Percentiles rank a stretch among this genome's conserved stretches.
Evolutionary conservation across 164 flowering plant genomes (phyloP).

Genomic region (Paratinospora sagittata): DNA sequence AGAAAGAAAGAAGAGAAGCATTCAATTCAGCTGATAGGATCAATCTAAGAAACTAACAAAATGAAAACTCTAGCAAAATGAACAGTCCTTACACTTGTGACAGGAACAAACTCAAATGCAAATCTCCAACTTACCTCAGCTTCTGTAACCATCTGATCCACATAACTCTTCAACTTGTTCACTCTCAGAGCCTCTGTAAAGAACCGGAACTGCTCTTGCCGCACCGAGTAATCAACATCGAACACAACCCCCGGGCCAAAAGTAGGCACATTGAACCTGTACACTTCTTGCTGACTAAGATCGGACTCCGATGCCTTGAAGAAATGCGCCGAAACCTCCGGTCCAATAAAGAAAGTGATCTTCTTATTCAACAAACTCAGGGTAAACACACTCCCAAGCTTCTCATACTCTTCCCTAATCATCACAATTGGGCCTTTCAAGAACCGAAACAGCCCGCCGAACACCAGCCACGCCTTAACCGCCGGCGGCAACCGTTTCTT

Average conservation of each 20-base stretch:
- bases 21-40: too few relatives aligned
- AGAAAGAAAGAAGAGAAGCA: too few relatives aligned
- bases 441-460: slow-evolving; percentile 76
- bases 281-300: slow-evolving; percentile 97
- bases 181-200: slow-evolving; percentile 86
- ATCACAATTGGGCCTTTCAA: slow-evolving; percentile 84
- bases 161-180: slow-evolving; percentile 76
- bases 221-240: slow-evolving; percentile 66
- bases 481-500: slow-evolving; percentile 67
- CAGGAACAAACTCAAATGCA: neutral
- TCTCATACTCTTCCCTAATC: slow-evolving; percentile 84
- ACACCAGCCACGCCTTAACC: slow-evolving; percentile 49
- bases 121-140: slow-evolving; percentile 49
- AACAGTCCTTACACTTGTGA: neutral
- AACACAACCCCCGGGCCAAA: slow-evolving; percentile 98
- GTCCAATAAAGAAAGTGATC: slow-evolving; percentile 67
- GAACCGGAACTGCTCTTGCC: slow-evolving; percentile 97
- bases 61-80: neutral
- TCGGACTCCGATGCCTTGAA: slow-evolving; percentile 89
- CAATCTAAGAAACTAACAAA: neutral
- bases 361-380: slow-evolving; percentile 60
- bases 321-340: slow-evolving; percentile 84
- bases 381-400: slow-evolving; percentile 89
- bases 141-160: slow-evolving; percentile 90
- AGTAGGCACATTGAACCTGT: slow-evolving; percentile 95